A percentile compares a stretch with the other conserved stretches of the same genome.
Evolutionary conservation across 192 early-diverging fungal species (phyloP).

Genomic region (Martensiomyces pterosporus): DNA sequence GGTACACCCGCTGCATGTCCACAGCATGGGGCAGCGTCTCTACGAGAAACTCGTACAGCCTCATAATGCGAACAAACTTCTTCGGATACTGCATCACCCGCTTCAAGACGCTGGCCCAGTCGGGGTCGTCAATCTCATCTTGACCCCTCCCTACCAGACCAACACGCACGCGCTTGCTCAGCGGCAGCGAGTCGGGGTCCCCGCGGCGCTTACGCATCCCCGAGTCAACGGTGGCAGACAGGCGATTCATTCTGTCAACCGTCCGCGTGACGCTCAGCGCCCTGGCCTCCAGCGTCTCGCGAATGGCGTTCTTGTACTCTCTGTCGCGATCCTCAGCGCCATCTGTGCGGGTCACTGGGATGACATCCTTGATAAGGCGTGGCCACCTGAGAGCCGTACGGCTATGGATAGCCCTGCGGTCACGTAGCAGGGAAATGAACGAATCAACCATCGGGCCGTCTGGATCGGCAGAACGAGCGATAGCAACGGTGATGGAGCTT

Average conservation of each 20-base stretch:
- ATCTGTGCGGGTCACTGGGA: constrained; percentile 12
- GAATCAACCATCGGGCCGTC: constrained; percentile 14
- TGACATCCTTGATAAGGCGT: background rate
- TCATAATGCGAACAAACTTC: constrained; percentile 16
- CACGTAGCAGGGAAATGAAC: constrained; percentile 19
- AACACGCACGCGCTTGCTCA: background rate
- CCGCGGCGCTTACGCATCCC: background rate
- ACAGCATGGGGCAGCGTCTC: constrained; percentile 7
- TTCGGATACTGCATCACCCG: constrained; percentile 7
- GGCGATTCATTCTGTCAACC: background rate
- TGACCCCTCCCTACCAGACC: background rate
- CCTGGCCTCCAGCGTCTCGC: background rate
- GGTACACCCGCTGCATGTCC: constrained; percentile 15
- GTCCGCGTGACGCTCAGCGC: background rate
- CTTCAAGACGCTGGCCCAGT: constrained; percentile 10
- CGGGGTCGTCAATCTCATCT: background rate
- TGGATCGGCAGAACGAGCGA: constrained; percentile 18
- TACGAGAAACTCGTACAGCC: constrained; percentile 23
- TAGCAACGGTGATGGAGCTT: constrained; percentile 1
- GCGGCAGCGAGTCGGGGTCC: background rate
- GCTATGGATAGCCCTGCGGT: constrained; percentile 6
- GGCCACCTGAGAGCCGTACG: background rate
- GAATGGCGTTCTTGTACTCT: background rate
- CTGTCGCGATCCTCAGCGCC: constrained; percentile 27
- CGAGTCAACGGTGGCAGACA: background rate